Evolutionary conservation across 1,284 basidiomycete species (phyloP), one percentile per base, ranked within the genome.

Genomic region (Fomitopsis pinicola): DNA sequence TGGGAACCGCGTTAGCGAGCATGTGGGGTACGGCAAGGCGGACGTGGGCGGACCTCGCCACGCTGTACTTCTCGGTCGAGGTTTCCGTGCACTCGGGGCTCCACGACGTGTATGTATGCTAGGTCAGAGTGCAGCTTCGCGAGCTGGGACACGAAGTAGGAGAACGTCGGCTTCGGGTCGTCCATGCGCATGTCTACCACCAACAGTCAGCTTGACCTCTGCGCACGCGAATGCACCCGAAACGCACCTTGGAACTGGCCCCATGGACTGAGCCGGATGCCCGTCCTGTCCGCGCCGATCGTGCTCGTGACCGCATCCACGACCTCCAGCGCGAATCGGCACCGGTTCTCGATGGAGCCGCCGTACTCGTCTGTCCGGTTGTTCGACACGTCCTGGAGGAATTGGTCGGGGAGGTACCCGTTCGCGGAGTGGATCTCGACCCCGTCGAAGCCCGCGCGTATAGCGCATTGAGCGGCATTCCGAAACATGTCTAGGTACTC

Each of bases 321-420:
- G 17, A 86, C 75, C 66, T 78, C 77, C 63, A 85, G 71, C 1
- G 76, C 67, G 60, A 88, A 87, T 12, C 81, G 72, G 2, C 74
- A 67, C 17, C 86, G 75, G 67, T 86, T 86, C 71, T 84, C 82
- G 26, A 84, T 61, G 1, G 77, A 77, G 3, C 85, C 86, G 10
- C 86, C 86, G 68, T 85, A 89, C 54, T 78, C 73, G 71, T 89
- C 86, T 12, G 80, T 83, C 28, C 85, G 80, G 42, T 79, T 75
- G 74, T 87, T 87, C 52, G 76, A 67, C 1, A 73, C 67, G 42
- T 77, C 74, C 64, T 82, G 77, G 19, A 78, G 57, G 68, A 78
- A 80, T 65, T 80, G 77, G 64, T 80, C 78, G n/a, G 79, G 42
- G 4, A 81, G 69, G 59, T 77, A 80, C 5, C 80, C 78, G 61